Conservation (phyloP, 108 stramenopile genomes). For the Nannochloropsis oceanica region DNA sequence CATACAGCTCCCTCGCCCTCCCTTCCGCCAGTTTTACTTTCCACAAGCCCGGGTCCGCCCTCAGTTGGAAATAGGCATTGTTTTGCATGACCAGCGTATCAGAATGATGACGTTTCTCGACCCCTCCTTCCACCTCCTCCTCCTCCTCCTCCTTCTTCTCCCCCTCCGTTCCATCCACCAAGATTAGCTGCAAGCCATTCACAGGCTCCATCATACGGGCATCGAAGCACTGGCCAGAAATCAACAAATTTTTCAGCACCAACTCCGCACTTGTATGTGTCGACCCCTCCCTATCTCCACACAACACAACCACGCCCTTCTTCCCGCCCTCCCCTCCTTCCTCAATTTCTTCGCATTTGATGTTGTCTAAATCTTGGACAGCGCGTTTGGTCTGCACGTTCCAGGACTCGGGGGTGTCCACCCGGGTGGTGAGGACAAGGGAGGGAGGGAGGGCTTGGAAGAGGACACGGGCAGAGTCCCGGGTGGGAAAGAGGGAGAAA, state of each 20-base stretch:
- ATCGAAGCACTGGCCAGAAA: constrained; percentile 86
- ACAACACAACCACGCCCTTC: constrained; percentile 30
- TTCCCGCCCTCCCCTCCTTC: constrained; percentile 10
- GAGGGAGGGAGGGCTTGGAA: constrained; percentile 66
- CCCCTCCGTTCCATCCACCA: constrained; percentile 15
- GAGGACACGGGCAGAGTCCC: constrained; percentile 45
- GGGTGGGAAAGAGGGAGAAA: constrained; percentile 59
- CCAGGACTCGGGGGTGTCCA: constrained; percentile 92
- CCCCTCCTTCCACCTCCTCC: not conserved
- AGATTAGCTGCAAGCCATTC: constrained; percentile 77
- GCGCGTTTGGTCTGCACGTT: constrained; percentile 67
- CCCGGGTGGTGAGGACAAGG: constrained; percentile 74
- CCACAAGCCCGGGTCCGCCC: constrained; percentile 83
- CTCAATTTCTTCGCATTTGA: constrained; percentile 48
- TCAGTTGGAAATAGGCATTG: constrained; percentile 92
- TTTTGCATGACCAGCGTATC: constrained; percentile 97
- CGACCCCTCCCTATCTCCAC: constrained; percentile 13
- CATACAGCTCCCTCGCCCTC: constrained; percentile 68
- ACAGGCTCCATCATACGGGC: constrained; percentile 42
- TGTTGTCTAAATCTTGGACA: constrained; percentile 85
- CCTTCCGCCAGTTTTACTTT: constrained; percentile 52
- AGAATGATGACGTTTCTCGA: constrained; percentile 19
- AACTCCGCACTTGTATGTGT: constrained; percentile 59
- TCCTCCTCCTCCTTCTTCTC: not conserved
- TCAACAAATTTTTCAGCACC: constrained; percentile 58